Conservation (phyloP, 108 stramenopile species). For the Fragilariopsis cylindrus region DNA sequence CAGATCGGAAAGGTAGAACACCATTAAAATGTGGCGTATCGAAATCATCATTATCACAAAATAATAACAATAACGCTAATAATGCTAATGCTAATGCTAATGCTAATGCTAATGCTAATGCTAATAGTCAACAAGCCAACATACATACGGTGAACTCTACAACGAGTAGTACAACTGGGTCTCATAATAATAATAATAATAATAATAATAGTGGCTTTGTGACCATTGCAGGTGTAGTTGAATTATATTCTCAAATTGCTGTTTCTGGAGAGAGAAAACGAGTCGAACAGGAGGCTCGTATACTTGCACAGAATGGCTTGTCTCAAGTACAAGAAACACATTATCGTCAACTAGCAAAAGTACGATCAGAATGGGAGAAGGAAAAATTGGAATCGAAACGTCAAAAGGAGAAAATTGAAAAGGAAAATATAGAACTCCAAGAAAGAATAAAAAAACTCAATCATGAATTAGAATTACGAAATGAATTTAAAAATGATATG, state of each 20-base stretch:
- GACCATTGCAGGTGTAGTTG: slow-evolving; percentile 40
- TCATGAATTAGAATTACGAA: neutral
- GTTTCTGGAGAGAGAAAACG: slow-evolving; percentile 33
- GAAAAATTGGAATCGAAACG: slow-evolving; percentile 20
- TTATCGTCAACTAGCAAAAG: slow-evolving; percentile 17
- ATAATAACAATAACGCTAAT: slow-evolving; percentile 28
- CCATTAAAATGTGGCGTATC: slow-evolving; percentile 54
- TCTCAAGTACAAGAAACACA: slow-evolving; percentile 37
- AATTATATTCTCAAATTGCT: slow-evolving; percentile 49
- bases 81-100: slow-evolving; percentile 23
- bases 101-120: slow-evolving; percentile 12
- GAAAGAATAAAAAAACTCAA: slow-evolving; percentile 11
- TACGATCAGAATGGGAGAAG: slow-evolving; percentile 27
- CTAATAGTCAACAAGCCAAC: too few species aligned
- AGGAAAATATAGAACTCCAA: slow-evolving; percentile 18
- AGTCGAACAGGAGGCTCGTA: slow-evolving; percentile 26
- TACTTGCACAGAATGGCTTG: slow-evolving; percentile 26
- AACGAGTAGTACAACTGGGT: neutral
- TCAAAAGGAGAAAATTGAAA: slow-evolving; percentile 4
- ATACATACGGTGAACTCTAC: slow-evolving; percentile 29
- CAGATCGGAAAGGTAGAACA: slow-evolving; percentile 79
- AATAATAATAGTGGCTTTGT: slow-evolving; percentile 37
- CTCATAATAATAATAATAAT: slow-evolving; percentile 27
- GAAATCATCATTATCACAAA: neutral
- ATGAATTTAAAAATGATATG: slow-evolving; percentile 11